Percentiles rank a stretch among this genome's conserved stretches.
These are phyloP conservation scores for Paramecium sexaurelia DNA, from an alignment of 73 alveolate species.

Conservation along the genomic window DNA sequence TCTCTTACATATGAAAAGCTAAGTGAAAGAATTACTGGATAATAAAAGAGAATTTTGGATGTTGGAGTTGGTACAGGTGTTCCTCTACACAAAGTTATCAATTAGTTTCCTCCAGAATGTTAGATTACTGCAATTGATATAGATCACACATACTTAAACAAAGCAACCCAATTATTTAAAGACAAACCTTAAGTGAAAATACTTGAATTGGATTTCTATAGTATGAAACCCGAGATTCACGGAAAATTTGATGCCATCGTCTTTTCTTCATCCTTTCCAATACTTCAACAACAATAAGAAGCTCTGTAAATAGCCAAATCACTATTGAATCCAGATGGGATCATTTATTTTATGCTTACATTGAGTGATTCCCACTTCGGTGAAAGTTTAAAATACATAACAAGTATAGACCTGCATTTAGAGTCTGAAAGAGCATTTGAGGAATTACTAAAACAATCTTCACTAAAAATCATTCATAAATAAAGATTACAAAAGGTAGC, in stretches of 20 bases:
- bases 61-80: slow-evolving; percentile 59
- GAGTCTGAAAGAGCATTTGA: neutral
- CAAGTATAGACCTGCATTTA: neutral
- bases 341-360: slow-evolving; percentile 17
- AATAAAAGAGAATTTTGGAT: slow-evolving; percentile 17
- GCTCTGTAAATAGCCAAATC: slow-evolving; percentile 38
- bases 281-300: neutral
- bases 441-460: neutral
- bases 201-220: slow-evolving; percentile 1
- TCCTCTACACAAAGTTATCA: neutral
- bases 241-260: slow-evolving; percentile 52
- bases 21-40: slow-evolving; percentile 7
- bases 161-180: slow-evolving; percentile 32
- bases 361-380: neutral
- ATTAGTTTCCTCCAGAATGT: neutral
- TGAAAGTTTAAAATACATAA: neutral
- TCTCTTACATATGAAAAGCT: slow-evolving; percentile 22
- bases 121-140: slow-evolving; percentile 28
- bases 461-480: neutral
- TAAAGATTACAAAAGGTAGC: slow-evolving; percentile 23
- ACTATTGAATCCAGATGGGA: neutral
- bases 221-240: neutral
- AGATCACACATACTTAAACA: neutral
- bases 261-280: neutral
- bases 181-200: neutral